phyloP scores from a whole-genome alignment of 306 rosid species.

The Malus sylvestris region DNA sequence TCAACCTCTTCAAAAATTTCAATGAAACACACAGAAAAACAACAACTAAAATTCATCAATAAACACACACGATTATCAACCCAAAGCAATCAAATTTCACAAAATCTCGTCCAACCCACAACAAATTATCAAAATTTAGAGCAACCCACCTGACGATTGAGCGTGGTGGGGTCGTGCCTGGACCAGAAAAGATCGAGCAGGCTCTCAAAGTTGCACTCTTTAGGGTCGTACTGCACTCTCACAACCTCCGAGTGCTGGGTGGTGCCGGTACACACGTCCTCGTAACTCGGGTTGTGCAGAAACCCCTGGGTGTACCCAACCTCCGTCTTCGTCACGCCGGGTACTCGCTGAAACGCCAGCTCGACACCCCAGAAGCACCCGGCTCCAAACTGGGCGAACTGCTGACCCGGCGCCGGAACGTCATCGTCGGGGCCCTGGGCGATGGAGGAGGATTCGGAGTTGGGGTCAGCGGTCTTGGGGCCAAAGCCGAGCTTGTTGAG shows the following conservation, averaged over 20 bases:
- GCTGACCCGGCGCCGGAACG: conserved; percentile 68
- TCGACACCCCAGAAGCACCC: conserved; percentile 99
- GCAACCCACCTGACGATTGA: conserved; percentile 74
- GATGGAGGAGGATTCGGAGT: conserved; percentile 50
- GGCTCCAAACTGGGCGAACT: conserved; percentile 86
- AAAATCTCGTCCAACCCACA: not conserved
- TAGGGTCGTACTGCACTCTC: conserved; percentile 77
- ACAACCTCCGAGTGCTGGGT: conserved; percentile 73
- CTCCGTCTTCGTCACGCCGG: conserved; percentile 82
- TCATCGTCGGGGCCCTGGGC: conserved; percentile 82
- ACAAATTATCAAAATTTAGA: not conserved
- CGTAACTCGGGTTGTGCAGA: conserved; percentile 66
- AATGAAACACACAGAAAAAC: not conserved
- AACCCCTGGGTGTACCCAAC: conserved; percentile 83
- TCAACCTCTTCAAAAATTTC: not conserved
- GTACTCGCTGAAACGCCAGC: conserved; percentile 72
- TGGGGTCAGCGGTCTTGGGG: conserved; percentile 35
- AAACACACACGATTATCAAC: not conserved
- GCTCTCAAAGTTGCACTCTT: conserved; percentile 47
- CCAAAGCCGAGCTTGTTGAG: conserved; percentile 73
- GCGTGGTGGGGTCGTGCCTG: conserved; percentile 83
- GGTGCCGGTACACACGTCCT: conserved; percentile 76
- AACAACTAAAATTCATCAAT: not conserved
- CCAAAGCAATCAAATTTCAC: not conserved
- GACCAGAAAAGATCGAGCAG: conserved; percentile 79